Evolutionary conservation across 2,329 filamentous ascomycete genomes (phyloP).

Genomic region (Seiridium unicorne): DNA sequence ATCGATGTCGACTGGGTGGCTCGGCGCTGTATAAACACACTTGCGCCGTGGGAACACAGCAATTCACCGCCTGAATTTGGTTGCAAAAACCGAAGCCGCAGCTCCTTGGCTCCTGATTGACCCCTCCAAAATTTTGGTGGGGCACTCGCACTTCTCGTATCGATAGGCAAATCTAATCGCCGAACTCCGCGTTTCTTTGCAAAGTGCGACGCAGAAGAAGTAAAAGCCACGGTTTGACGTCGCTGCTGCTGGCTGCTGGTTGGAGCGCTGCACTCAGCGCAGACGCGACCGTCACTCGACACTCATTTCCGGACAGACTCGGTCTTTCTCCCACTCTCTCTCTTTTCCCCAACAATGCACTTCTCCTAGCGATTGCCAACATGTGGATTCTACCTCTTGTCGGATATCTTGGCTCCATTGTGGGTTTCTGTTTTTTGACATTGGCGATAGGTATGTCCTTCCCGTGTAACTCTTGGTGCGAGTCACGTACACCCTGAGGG

Average conservation of each 20-base stretch:
- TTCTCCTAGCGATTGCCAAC: conserved; percentile 25
- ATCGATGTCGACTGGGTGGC: no score
- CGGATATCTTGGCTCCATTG: conserved; percentile 80
- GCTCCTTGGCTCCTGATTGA: background rate
- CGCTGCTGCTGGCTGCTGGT: no score
- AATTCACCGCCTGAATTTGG: conserved; percentile 3
- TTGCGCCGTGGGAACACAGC: background rate
- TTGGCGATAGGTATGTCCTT: conserved; percentile 74
- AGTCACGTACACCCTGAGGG: background rate
- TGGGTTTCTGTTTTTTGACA: conserved; percentile 93
- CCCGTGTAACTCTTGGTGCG: background rate
- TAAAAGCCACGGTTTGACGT: no score
- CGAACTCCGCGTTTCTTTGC: background rate
- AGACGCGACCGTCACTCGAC: background rate
- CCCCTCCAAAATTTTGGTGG: conserved; percentile 8
- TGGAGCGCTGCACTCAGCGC: no score
- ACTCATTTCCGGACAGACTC: background rate
- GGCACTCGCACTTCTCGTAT: background rate
- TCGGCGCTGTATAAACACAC: no score
- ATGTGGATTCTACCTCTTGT: conserved; percentile 97
- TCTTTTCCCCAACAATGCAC: background rate
- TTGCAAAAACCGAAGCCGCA: background rate
- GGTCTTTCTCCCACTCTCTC: background rate
- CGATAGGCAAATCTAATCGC: background rate
- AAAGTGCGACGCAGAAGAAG: no score